Evolutionary conservation across 148 eudicot genomes (phyloP).

Genomic region (Drosera capensis): DNA sequence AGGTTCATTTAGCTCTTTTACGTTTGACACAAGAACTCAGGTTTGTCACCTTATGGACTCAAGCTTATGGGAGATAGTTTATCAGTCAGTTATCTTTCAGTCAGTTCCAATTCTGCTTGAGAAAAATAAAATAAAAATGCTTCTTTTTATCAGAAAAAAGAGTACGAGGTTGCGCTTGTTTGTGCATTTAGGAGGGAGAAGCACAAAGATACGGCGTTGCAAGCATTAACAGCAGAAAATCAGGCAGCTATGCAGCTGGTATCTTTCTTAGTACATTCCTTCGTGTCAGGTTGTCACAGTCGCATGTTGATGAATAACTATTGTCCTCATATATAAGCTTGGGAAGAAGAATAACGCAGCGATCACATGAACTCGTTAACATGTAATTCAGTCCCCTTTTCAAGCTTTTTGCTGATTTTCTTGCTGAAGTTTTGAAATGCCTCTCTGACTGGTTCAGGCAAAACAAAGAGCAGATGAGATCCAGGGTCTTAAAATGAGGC

Average conservation of each 20-base stretch:
- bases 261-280: constrained; percentile 8
- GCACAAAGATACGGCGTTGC: constrained; percentile 70
- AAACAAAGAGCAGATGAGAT: constrained; percentile 96
- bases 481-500: constrained; percentile 84
- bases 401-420: neutral
- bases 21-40: constrained; percentile 55
- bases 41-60: constrained; percentile 22
- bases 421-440: too few relatives aligned
- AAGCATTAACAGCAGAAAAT: constrained; percentile 59
- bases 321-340: too few relatives aligned
- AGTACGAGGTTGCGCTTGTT: constrained; percentile 84
- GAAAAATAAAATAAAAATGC: too few relatives aligned
- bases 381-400: too few relatives aligned
- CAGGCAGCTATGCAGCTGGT: constrained; percentile 89
- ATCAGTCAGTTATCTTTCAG: neutral
- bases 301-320: too few relatives aligned
- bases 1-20: constrained; percentile 57
- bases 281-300: neutral
- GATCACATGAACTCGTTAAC: too few relatives aligned
- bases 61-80: constrained; percentile 1
- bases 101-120: neutral
- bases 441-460: too few relatives aligned
- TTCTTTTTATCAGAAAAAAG: constrained; percentile 47
- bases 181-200: constrained; percentile 87
- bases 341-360: too few relatives aligned